Evolutionary conservation across 2,329 filamentous ascomycete genomes (phyloP).

Genomic region (Dichotomopilus funicola): DNA sequence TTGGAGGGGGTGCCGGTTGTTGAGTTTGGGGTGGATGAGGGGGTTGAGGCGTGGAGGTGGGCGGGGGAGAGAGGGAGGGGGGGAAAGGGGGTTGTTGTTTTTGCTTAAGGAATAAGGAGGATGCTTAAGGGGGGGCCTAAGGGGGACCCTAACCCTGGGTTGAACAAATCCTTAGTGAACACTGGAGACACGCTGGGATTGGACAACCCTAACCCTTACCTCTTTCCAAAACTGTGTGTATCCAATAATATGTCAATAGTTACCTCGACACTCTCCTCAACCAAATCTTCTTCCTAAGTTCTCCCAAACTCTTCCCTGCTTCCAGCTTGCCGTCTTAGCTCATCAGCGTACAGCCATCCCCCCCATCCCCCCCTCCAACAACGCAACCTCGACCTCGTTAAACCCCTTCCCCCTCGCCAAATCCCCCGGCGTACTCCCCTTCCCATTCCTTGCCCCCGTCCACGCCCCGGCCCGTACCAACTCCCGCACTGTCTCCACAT

Average conservation of each 20-base stretch:
- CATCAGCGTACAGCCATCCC: too few species aligned
- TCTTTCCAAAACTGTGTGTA: too few species aligned
- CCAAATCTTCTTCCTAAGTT: too few species aligned
- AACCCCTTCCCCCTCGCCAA: not conserved
- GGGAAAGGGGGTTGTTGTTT: conserved; percentile 27
- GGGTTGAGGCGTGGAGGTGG: conserved; percentile 25
- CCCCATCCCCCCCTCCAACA: not conserved
- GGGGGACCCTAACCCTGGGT: too few species aligned
- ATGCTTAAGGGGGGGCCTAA: too few species aligned
- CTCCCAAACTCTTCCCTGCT: too few species aligned
- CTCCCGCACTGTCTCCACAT: not conserved
- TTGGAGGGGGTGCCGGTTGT: conserved; percentile 22
- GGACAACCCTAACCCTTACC: too few species aligned
- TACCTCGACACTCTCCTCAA: too few species aligned
- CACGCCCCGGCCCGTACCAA: not conserved
- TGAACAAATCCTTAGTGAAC: too few species aligned
- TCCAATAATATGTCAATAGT: too few species aligned
- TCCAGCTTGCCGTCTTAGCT: too few species aligned
- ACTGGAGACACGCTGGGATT: too few species aligned
- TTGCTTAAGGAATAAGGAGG: conserved; percentile 7
- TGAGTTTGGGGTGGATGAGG: conserved; percentile 22
- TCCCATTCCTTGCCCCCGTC: not conserved
- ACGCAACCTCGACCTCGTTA: not conserved
- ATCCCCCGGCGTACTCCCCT: not conserved
- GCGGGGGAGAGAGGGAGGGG: conserved; percentile 19